A percentile compares a stretch with the other conserved stretches of the same genome.
Conservation (phyloP, 176 grass and related monocot genomes). For the Juncus inflexus region DNA sequence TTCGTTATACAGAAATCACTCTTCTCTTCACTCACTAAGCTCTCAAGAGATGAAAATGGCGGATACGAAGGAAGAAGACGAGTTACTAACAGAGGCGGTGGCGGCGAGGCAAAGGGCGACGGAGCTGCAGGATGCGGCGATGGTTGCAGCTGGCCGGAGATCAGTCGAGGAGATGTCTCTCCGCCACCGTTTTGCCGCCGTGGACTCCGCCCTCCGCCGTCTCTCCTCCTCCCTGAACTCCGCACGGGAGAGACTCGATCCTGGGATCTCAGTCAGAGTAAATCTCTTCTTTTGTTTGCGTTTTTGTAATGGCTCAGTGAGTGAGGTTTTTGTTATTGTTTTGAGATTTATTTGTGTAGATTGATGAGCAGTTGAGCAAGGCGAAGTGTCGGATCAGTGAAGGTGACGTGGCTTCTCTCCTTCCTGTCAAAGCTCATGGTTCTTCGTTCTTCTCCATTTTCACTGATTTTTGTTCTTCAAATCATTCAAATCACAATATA, state of each 20-base stretch:
- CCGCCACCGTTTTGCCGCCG: slow-evolving; percentile 44
- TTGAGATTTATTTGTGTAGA: slow-evolving; percentile 33
- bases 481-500: slow-evolving; percentile 17
- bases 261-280: slow-evolving; percentile 45
- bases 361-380: slow-evolving; percentile 79
- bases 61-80: too few species aligned
- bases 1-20: too few species aligned
- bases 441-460: background rate
- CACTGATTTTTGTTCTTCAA: background rate
- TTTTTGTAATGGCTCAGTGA: background rate
- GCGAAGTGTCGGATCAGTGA: slow-evolving; percentile 61
- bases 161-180: slow-evolving; percentile 45
- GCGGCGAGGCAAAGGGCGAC: slow-evolving; percentile 60
- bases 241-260: slow-evolving; percentile 26
- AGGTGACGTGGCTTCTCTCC: slow-evolving; percentile 55
- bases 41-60: too few species aligned
- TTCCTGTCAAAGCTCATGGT: slow-evolving; percentile 74
- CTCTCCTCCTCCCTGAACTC: slow-evolving; percentile 31
- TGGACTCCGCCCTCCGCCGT: slow-evolving; percentile 53
- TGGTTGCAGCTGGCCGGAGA: slow-evolving; percentile 56
- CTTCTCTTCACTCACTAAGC: too few species aligned
- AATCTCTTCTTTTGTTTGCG: background rate
- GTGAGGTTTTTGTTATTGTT: background rate
- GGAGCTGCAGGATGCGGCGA: slow-evolving; percentile 85
- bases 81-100: slow-evolving; percentile 24